Conservation (phyloP, 148 eudicot species). For the Cornus florida region DNA sequence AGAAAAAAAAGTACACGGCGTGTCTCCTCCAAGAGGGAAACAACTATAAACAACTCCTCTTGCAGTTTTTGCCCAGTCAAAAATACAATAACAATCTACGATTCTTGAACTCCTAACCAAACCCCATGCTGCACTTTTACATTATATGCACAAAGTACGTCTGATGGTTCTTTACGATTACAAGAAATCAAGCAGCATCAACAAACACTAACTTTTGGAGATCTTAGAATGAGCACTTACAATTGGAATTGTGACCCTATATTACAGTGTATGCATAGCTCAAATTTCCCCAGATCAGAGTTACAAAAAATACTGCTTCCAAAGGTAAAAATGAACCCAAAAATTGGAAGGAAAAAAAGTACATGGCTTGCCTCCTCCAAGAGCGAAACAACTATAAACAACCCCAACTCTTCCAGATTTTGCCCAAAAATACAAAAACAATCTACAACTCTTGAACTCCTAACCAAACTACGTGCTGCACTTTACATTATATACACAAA, state of each 20-base stretch:
- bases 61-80: no score
- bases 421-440: neutral
- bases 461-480: neutral
- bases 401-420: neutral
- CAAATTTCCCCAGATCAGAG: neutral
- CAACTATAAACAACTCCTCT: no score
- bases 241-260: neutral
- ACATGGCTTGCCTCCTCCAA: neutral
- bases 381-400: constrained; percentile 7
- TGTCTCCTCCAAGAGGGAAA: no score
- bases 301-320: constrained; percentile 4
- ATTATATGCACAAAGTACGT: constrained; percentile 9
- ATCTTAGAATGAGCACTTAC: neutral
- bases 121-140: neutral
- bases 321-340: neutral
- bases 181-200: neutral
- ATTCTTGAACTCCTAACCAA: neutral
- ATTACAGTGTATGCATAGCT: no score
- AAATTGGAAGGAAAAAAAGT: neutral
- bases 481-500: constrained; percentile 5
- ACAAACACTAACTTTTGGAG: neutral
- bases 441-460: neutral
- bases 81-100: neutral
- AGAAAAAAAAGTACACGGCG: no score
- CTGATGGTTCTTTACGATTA: neutral